These are phyloP conservation scores for Ophiostoma sp. DNA, from an alignment of 2,329 filamentous ascomycete species.

Conservation along the genomic window DNA sequence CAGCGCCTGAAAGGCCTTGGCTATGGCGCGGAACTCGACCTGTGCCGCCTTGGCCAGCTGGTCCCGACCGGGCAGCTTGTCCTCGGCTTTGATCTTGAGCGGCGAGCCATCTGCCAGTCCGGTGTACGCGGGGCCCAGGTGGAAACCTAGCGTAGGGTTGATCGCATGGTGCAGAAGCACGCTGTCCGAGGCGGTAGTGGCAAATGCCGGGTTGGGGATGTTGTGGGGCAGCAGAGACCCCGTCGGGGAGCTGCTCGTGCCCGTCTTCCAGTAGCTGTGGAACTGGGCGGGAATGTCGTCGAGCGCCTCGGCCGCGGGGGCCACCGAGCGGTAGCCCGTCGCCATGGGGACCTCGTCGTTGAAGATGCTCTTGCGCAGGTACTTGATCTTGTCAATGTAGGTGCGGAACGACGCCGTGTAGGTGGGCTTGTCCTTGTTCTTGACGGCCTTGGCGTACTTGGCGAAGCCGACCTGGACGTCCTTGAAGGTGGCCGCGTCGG, in stretches of 20 bases:
- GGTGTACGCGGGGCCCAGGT: slow-evolving; percentile 41
- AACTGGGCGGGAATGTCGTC: background rate
- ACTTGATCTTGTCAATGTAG: background rate
- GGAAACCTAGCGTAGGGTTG: slow-evolving; percentile 51
- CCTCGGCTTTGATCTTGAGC: background rate
- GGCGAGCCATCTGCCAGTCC: background rate
- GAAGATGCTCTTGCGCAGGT: background rate
- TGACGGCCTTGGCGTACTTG: slow-evolving; percentile 13
- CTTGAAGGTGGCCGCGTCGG: slow-evolving; percentile 42
- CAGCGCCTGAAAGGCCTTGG: slow-evolving; percentile 36
- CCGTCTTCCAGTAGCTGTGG: background rate
- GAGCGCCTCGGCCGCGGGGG: background rate
- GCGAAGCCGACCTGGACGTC: slow-evolving; percentile 40
- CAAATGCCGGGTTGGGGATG: slow-evolving; percentile 44
- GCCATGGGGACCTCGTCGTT: background rate
- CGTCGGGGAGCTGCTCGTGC: background rate
- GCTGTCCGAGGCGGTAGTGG: slow-evolving; percentile 33
- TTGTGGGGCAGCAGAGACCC: background rate
- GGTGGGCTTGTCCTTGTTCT: background rate
- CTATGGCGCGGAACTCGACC: slow-evolving; percentile 45
- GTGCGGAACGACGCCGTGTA: background rate
- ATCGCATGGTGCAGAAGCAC: slow-evolving; percentile 43
- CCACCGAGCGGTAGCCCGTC: background rate
- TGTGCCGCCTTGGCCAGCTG: slow-evolving; percentile 32
- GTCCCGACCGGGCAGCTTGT: slow-evolving; percentile 29